Conservation (phyloP, 176 grass and related monocot species). For the Miscanthus lutarioriparius region DNA sequence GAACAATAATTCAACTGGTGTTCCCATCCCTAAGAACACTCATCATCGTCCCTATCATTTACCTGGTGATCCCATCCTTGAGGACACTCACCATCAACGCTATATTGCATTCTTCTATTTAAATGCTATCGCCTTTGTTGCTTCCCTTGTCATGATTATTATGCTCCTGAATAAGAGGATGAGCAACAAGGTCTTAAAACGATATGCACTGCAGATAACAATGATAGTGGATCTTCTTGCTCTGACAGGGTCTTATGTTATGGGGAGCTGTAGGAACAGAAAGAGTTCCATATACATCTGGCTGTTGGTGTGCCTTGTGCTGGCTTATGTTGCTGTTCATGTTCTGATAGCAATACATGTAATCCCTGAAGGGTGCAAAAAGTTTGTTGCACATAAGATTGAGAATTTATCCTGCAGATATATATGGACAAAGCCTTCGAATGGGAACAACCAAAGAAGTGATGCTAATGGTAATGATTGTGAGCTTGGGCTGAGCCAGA, state of each 20-base stretch:
- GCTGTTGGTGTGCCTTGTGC: background rate
- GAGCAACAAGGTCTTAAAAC: conserved; percentile 30
- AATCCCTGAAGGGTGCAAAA: conserved; percentile 31
- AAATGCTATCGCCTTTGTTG: conserved; percentile 43
- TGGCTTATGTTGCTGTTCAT: conserved; percentile 38
- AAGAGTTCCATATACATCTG: conserved; percentile 11
- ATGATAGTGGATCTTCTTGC: conserved; percentile 52
- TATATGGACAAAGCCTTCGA: background rate
- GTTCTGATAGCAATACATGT: conserved; percentile 30
- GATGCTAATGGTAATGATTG: background rate
- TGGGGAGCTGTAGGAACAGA: conserved; percentile 30
- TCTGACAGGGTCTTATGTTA: conserved; percentile 32
- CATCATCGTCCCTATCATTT: conserved; percentile 28
- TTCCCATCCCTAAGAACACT: conserved; percentile 23
- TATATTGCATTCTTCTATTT: conserved; percentile 50
- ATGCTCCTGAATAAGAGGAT: conserved; percentile 34
- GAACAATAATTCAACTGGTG: conserved; percentile 17
- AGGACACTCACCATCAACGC: conserved; percentile 35
- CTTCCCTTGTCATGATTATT: conserved; percentile 46
- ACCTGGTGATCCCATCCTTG: conserved; percentile 50
- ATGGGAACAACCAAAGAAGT: background rate
- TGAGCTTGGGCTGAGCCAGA: background rate
- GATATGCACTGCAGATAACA: conserved; percentile 11
- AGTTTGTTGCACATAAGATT: background rate
- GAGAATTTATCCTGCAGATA: background rate